Conservation (phyloP, 1,284 basidiomycete genomes). For the Ganoderma resinaceum region DNA sequence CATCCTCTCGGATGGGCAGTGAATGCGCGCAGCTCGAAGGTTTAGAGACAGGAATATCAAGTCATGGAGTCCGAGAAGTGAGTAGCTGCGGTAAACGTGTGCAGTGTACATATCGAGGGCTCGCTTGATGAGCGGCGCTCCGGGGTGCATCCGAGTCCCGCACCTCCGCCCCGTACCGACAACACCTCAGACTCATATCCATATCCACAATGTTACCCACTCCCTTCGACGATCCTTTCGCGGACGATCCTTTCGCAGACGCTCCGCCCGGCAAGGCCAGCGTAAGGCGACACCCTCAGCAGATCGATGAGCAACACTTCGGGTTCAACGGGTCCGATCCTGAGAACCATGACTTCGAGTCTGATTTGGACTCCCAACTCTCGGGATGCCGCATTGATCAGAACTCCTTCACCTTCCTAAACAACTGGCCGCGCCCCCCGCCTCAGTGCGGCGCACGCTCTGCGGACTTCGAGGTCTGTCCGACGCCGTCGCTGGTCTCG, state of each 20-base stretch:
- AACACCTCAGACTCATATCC: neutral
- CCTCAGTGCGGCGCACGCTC: neutral
- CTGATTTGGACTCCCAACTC: neutral
- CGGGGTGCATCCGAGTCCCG: neutral
- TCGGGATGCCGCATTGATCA: neutral
- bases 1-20: neutral
- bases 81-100: neutral
- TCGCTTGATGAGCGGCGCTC: neutral
- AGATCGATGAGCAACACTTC: constrained; percentile 12
- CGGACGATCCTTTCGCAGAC: neutral
- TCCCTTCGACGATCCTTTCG: neutral
- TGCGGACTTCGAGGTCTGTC: neutral
- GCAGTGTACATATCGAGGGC: neutral
- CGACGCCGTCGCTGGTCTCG: neutral
- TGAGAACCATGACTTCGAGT: neutral
- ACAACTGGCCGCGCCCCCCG: neutral
- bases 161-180: neutral
- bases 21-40: neutral
- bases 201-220: neutral
- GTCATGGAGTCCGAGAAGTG: neutral
- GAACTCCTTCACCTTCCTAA: too few species aligned
- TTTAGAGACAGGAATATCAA: neutral
- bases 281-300: neutral
- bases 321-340: neutral
- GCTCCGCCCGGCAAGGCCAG: neutral